Percentiles rank a stretch among this genome's conserved stretches.
phyloP scores from a whole-genome alignment of 1,139 yeast species.

The Zygosaccharomyces sapae region DNA sequence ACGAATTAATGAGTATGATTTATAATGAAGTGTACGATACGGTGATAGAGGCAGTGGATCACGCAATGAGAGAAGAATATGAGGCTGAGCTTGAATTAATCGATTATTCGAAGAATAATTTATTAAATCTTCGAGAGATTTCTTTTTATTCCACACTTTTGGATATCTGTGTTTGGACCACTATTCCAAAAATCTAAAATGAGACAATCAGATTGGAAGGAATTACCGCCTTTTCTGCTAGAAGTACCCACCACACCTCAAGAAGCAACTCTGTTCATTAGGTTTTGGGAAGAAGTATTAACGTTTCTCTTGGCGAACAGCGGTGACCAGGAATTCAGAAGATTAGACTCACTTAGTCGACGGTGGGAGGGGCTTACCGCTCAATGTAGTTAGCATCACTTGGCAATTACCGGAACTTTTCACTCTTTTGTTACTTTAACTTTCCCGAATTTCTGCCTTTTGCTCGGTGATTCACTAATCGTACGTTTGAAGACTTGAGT shows the following conservation, averaged over 20 bases:
- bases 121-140: constrained; percentile 43
- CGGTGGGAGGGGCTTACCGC: constrained; percentile 42
- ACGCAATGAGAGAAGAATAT: constrained; percentile 51
- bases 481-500: constrained; percentile 6
- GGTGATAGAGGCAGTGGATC: constrained; percentile 47
- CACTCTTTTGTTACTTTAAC: constrained; percentile 14
- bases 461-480: constrained; percentile 11
- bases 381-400: constrained; percentile 5
- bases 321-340: constrained; percentile 39
- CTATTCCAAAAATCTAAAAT: constrained; percentile 37
- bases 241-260: constrained; percentile 34
- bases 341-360: constrained; percentile 39
- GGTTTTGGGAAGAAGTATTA: constrained; percentile 51
- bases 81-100: constrained; percentile 54
- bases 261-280: constrained; percentile 42
- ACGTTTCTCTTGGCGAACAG: constrained; percentile 43
- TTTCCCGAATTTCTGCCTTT: constrained; percentile 18
- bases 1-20: constrained; percentile 18
- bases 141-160: constrained; percentile 45
- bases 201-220: constrained; percentile 30
- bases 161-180: constrained; percentile 57
- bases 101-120: constrained; percentile 42
- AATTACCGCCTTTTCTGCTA: constrained; percentile 27
- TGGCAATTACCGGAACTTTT: not conserved
- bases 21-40: constrained; percentile 44